Conservation (phyloP, 805 yeast species). For the Lipomyces yamadae region DNA sequence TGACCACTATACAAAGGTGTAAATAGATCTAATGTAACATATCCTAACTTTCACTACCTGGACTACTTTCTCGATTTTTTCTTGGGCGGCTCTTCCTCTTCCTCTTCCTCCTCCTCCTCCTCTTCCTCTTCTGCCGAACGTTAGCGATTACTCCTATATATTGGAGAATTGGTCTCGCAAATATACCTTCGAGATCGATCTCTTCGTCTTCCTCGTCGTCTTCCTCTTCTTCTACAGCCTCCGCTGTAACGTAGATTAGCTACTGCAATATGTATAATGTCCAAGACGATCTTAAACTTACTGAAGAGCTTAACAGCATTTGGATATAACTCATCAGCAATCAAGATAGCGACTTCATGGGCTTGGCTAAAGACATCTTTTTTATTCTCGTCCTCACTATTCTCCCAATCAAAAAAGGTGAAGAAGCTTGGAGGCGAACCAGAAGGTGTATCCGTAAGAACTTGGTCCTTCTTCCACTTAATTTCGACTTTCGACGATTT, state of each 20-base stretch:
- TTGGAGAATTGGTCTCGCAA: background rate
- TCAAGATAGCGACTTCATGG: slow-evolving; percentile 71
- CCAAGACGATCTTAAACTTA: slow-evolving; percentile 43
- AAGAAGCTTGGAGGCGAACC: slow-evolving; percentile 52
- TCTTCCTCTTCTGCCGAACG: slow-evolving; percentile 33
- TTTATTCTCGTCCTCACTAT: slow-evolving; percentile 79
- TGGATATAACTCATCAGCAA: slow-evolving; percentile 82
- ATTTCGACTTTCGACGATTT: slow-evolving; percentile 60
- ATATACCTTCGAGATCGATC: slow-evolving; percentile 43
- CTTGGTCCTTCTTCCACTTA: slow-evolving; percentile 71
- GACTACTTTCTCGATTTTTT: slow-evolving; percentile 27
- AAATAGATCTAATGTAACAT: slow-evolving; percentile 2
- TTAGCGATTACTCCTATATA: background rate
- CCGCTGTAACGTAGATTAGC: slow-evolving; percentile 28
- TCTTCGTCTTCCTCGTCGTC: slow-evolving; percentile 48
- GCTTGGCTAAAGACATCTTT: slow-evolving; percentile 79
- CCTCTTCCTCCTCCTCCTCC: slow-evolving; percentile 37
- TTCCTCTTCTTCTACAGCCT: slow-evolving; percentile 36
- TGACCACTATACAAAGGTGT: background rate
- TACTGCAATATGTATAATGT: background rate
- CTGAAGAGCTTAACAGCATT: slow-evolving; percentile 83
- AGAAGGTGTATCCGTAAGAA: slow-evolving; percentile 57
- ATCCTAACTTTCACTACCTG: background rate
- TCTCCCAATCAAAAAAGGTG: slow-evolving; percentile 85
- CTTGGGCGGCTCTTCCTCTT: slow-evolving; percentile 34